These are phyloP conservation scores for Tetradesmus lagerheimii DNA, from an alignment of 139 green algal species.

Conservation along the genomic window DNA sequence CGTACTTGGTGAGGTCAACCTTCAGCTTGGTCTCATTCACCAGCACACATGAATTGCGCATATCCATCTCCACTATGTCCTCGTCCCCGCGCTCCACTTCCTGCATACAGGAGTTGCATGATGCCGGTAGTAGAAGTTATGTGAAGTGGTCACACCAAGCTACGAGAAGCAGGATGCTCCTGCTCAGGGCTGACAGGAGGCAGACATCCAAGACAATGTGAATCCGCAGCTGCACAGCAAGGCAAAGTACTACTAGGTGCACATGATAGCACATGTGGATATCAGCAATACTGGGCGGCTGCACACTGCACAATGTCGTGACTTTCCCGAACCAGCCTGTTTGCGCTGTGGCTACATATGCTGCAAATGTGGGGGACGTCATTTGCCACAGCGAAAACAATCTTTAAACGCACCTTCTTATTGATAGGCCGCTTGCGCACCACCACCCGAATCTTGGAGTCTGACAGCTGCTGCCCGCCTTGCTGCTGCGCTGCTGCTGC, in stretches of 20 bases:
- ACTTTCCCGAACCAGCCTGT: no score
- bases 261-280: no score
- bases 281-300: no score
- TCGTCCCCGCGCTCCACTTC: constrained; percentile 86
- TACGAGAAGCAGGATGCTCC: no score
- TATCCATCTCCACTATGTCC: constrained; percentile 91
- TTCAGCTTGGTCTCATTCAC: constrained; percentile 93
- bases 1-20: constrained; percentile 94
- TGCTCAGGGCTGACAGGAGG: no score
- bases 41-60: constrained; percentile 64
- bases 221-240: no score
- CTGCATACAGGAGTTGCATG: constrained; percentile 47
- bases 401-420: constrained; percentile 75
- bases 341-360: no score
- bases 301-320: no score
- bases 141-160: neutral
- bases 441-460: constrained; percentile 88
- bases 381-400: no score
- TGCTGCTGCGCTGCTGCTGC: neutral
- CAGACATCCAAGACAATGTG: no score
- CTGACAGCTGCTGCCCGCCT: constrained; percentile 47
- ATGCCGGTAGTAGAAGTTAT: neutral
- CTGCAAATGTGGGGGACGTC: no score
- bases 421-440: constrained; percentile 97
- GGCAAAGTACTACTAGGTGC: no score